These are phyloP conservation scores for Pezicula neosporulosa DNA, from an alignment of 2,329 filamentous ascomycete genomes.

Conservation along the genomic window DNA sequence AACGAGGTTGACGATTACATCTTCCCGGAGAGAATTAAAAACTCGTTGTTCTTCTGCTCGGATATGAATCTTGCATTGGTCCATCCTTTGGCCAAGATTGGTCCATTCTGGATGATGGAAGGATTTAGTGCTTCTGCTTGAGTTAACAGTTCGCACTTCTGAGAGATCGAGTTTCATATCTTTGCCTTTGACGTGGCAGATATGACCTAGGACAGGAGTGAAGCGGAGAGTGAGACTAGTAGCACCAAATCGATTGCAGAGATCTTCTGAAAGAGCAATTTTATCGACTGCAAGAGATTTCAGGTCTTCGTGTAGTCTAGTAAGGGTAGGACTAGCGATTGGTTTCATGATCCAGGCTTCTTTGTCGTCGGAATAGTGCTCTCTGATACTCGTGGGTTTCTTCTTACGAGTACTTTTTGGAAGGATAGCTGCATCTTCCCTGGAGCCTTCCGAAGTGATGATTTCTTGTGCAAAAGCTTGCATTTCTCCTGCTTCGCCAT, in stretches of 20 bases:
- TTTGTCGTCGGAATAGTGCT: constrained; percentile 57
- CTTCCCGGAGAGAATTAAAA: constrained; percentile 68
- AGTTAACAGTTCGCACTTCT: constrained; percentile 58
- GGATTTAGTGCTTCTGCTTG: constrained; percentile 79
- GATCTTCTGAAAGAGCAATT: constrained; percentile 49
- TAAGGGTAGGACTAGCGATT: constrained; percentile 63
- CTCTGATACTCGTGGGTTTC: constrained; percentile 44
- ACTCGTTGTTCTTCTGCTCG: constrained; percentile 80
- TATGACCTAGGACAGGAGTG: constrained; percentile 83
- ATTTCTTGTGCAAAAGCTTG: constrained; percentile 72
- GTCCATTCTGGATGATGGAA: constrained; percentile 87
- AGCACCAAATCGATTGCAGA: constrained; percentile 60
- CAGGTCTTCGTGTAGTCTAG: constrained; percentile 66
- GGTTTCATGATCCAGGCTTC: constrained; percentile 65
- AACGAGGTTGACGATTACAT: constrained; percentile 78
- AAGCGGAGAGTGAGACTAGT: constrained; percentile 75
- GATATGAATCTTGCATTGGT: constrained; percentile 74
- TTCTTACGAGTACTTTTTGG: constrained; percentile 36
- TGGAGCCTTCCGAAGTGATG: constrained; percentile 60
- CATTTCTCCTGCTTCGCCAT: constrained; percentile 67
- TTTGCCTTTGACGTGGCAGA: constrained; percentile 85
- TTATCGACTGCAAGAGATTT: constrained; percentile 59
- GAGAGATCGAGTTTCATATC: constrained; percentile 44
- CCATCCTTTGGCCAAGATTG: constrained; percentile 71
- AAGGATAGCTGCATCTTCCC: constrained; percentile 48